Conservation (phyloP, 306 rosid genomes). For the Medicago ruthenica region DNA sequence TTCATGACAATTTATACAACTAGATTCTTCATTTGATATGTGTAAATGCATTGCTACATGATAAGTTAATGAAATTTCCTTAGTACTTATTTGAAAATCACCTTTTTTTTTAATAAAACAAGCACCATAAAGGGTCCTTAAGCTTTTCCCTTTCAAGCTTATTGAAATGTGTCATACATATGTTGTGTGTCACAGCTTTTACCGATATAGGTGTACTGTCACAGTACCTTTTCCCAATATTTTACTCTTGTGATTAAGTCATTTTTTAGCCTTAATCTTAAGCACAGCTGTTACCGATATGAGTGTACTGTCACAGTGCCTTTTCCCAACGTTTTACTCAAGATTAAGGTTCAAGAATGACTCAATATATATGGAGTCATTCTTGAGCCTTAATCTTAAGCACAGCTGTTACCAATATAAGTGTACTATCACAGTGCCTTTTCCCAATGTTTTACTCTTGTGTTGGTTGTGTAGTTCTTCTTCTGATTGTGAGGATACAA, state of each 20-base stretch:
- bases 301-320: too few species aligned
- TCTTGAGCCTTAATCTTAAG: not conserved
- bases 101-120: not conserved
- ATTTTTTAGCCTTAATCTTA: not conserved
- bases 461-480: slow-evolving; percentile 14
- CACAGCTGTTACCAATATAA: too few species aligned
- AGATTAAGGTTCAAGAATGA: too few species aligned
- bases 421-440: too few species aligned
- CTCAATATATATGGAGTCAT: too few species aligned
- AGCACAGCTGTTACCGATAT: not conserved
- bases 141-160: slow-evolving; percentile 2
- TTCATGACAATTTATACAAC: not conserved
- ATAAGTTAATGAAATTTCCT: not conserved
- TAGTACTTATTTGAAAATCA: not conserved
- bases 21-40: slow-evolving; percentile 21
- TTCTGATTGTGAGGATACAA: not conserved
- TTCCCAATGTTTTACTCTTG: not conserved
- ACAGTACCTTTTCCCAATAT: too few species aligned
- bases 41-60: slow-evolving; percentile 6
- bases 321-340: not conserved
- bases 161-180: slow-evolving; percentile 7
- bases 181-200: not conserved
- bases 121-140: not conserved
- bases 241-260: not conserved
- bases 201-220: too few species aligned